A percentile compares a stretch with the other conserved stretches of the same genome.
Evolutionary conservation across 257 asterid genomes (phyloP).

Genomic region (Rauvolfia tetraphylla): DNA sequence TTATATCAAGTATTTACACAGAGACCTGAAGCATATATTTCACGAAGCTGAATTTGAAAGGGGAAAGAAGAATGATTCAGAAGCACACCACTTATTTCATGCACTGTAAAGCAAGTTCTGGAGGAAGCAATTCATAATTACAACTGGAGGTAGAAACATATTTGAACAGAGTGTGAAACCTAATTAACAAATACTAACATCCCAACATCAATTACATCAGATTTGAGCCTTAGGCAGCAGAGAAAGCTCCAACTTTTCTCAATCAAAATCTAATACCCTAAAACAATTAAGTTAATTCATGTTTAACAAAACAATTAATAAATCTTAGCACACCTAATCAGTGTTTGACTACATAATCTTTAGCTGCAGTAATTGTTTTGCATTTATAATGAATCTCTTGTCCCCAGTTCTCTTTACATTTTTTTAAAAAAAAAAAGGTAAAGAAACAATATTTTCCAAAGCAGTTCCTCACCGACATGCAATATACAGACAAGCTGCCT

Average conservation of each 20-base stretch:
- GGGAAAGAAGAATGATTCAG: neutral
- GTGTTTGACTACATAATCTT: neutral
- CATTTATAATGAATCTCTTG: neutral
- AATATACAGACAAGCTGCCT: constrained; percentile 82
- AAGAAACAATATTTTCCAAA: constrained; percentile 7
- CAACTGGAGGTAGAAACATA: neutral
- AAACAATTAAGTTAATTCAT: too few relatives aligned
- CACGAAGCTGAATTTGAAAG: neutral
- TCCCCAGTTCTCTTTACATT: constrained; percentile 3
- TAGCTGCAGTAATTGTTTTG: neutral
- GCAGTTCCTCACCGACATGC: constrained; percentile 53
- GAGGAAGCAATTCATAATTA: neutral
- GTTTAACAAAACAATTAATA: neutral
- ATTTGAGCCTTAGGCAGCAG: neutral
- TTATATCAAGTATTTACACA: neutral
- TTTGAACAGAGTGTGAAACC: neutral
- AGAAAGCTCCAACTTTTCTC: constrained; percentile 1
- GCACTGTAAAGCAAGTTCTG: neutral
- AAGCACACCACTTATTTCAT: neutral
- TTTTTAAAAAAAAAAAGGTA: neutral
- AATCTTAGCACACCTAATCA: neutral
- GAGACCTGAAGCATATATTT: neutral
- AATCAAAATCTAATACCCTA: neutral
- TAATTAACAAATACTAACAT: neutral
- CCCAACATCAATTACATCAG: neutral